Evolutionary conservation across 1,284 basidiomycete species (phyloP), one percentile per base, ranked within the genome.

Genomic region (Vanrija sp.): DNA sequence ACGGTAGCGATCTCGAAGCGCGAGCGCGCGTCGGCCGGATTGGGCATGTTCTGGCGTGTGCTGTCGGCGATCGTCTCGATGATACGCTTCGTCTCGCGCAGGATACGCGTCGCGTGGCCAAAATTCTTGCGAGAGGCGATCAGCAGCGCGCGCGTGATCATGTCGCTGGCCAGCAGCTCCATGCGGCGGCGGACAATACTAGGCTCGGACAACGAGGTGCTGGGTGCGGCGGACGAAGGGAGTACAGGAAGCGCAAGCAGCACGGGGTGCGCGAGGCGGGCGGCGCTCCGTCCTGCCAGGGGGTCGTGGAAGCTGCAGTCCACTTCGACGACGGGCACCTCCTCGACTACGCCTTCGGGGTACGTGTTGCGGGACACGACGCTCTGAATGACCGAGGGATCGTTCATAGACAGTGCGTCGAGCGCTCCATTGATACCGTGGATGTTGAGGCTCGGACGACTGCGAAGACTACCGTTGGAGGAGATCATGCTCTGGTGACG

Each of bases 241-340:
- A 91, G 79, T 46, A 96, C 81, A 0, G 91, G 92, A 64, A 95
- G 84, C 0, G 90, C 94, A 55, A 96, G 83, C 9, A 97, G 80
- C 18, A 93, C 86, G 0, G 93, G 92, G 71, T 91, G 86, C 1
- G 88, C 86, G 12, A 96, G 84, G 5, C 91, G 83, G 25, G 89
- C 86, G 7, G 93, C 85, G 55, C 86, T 84, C 75, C 91, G 90
- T 29, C 80, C 80, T 3, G 86, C 88, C 0, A 83, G 81, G 1
- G 93, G 92, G 72, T 96, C 93, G 69, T 86, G 90, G 82, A 91
- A 97, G 42, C 88, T 86, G 18, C 91, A 91, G 65, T 95, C 91
- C 23, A 95, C 88, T 70, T 94, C 90, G 50, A 91, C 84, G 12
- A 94, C 88, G 1, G 92, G 91, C 9, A 93, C 87, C 65, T 97